Evolutionary conservation across 2,329 filamentous ascomycete species (phyloP).

Genomic region (Colletotrichum echinochloae): DNA sequence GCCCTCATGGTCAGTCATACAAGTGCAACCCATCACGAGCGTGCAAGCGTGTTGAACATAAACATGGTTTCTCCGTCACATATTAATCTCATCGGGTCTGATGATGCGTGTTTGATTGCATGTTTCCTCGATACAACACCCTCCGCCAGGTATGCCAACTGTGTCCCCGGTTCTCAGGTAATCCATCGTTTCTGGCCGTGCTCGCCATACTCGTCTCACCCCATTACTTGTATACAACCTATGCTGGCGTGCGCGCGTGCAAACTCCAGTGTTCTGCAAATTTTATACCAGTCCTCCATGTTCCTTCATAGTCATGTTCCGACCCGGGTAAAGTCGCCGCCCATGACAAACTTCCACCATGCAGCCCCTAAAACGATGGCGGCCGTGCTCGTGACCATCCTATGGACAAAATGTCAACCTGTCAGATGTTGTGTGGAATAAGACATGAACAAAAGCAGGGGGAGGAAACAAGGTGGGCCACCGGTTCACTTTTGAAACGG

Average conservation of each 20-base stretch:
- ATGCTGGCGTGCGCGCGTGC: not conserved
- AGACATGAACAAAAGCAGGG: conserved; percentile 16
- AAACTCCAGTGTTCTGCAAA: conserved; percentile 5
- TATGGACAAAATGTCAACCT: conserved; percentile 40
- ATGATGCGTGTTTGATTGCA: not conserved
- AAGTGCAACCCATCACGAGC: not conserved
- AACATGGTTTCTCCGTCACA: not conserved
- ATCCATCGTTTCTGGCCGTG: not conserved
- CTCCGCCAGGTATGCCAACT: not conserved
- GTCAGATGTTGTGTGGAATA: conserved; percentile 37
- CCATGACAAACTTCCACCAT: conserved; percentile 32
- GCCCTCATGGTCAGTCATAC: not conserved
- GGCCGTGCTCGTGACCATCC: conserved; percentile 40
- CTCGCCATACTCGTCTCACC: not conserved
- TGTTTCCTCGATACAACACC: not conserved
- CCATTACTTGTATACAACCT: conserved; percentile 27
- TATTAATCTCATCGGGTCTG: not conserved
- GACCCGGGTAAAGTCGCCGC: conserved; percentile 28
- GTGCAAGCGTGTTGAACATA: not conserved
- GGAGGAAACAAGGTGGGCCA: not conserved
- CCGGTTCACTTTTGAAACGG: conserved; percentile 8
- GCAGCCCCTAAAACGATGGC: conserved; percentile 36
- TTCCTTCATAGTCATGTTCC: conserved; percentile 12
- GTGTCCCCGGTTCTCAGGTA: not conserved
- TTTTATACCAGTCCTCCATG: not conserved